These are phyloP conservation scores for Talaromyces sp. DNA, from an alignment of 2,329 filamentous ascomycete genomes.

Conservation along the genomic window DNA sequence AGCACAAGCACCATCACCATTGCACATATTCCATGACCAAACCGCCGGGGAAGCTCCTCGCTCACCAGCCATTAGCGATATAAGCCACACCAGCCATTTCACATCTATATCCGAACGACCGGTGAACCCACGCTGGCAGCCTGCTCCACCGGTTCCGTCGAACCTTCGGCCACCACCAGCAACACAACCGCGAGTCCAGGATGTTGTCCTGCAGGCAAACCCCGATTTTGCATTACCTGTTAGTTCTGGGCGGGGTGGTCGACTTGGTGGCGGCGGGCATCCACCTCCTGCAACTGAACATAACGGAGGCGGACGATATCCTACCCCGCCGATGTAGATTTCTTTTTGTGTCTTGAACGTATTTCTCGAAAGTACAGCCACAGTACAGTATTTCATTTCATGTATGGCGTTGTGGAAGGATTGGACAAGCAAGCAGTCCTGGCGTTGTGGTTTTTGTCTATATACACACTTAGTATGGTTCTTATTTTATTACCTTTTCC, in stretches of 20 bases:
- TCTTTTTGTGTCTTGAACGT: background rate
- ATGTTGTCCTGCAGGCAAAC: constrained; percentile 71
- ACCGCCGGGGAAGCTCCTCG: constrained; percentile 59
- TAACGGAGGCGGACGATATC: constrained; percentile 4
- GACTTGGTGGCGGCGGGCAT: constrained; percentile 10
- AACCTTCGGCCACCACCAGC: constrained; percentile 22
- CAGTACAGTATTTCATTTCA: background rate
- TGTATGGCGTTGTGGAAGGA: background rate
- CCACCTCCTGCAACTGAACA: constrained; percentile 14
- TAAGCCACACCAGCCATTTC: constrained; percentile 69
- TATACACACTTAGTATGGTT: background rate
- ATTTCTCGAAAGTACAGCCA: background rate
- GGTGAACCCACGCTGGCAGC: constrained; percentile 78
- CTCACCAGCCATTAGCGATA: constrained; percentile 63
- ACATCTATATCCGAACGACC: constrained; percentile 86
- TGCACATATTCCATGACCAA: constrained; percentile 52
- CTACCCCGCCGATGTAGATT: background rate
- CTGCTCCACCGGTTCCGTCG: constrained; percentile 38
- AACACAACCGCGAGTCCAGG: constrained; percentile 55
- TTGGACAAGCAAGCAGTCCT: background rate
- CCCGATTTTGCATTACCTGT: constrained; percentile 75
- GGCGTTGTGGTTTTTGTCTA: background rate
- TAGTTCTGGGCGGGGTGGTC: constrained; percentile 14
- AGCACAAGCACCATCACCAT: constrained; percentile 18
- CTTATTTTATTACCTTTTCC: background rate